Percentiles rank a stretch among this genome's conserved stretches.
These are phyloP conservation scores for Allomyces javanicus DNA, from an alignment of 192 early-diverging fungal species.

Conservation along the genomic window DNA sequence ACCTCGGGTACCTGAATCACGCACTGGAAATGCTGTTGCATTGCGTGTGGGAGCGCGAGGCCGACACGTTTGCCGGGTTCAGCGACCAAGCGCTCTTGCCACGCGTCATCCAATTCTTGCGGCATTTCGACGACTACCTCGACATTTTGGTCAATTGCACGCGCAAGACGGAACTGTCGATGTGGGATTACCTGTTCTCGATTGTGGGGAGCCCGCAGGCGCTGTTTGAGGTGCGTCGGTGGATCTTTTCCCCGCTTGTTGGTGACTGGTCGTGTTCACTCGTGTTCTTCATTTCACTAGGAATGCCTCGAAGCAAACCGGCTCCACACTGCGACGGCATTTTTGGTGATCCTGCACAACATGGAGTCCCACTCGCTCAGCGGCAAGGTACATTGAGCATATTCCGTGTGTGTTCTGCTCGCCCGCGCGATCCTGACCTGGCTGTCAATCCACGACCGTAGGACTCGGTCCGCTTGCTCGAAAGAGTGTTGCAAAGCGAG, in stretches of 20 bases:
- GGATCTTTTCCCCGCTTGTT: neutral
- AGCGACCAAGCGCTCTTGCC: neutral
- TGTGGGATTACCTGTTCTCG: neutral
- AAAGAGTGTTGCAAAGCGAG: neutral
- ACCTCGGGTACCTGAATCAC: neutral
- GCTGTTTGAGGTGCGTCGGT: neutral
- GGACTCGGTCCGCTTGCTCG: neutral
- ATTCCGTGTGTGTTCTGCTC: neutral
- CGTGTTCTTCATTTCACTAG: neutral
- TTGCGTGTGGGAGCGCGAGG: neutral
- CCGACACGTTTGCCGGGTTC: neutral
- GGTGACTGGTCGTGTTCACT: neutral
- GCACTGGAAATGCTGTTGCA: neutral
- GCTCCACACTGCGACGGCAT: neutral
- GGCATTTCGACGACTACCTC: neutral
- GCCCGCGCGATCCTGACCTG: neutral
- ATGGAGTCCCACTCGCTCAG: neutral
- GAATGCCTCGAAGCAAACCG: neutral
- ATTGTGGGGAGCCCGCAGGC: neutral
- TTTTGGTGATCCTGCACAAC: neutral
- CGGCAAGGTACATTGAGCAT: neutral
- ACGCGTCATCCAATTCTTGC: neutral
- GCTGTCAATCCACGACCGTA: neutral
- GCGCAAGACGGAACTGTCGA: neutral
- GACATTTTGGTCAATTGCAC: neutral